Evolutionary conservation across 2,329 filamentous ascomycete species (phyloP), one percentile per base, ranked within the genome.

Genomic region (Colletotrichum tanaceti): DNA sequence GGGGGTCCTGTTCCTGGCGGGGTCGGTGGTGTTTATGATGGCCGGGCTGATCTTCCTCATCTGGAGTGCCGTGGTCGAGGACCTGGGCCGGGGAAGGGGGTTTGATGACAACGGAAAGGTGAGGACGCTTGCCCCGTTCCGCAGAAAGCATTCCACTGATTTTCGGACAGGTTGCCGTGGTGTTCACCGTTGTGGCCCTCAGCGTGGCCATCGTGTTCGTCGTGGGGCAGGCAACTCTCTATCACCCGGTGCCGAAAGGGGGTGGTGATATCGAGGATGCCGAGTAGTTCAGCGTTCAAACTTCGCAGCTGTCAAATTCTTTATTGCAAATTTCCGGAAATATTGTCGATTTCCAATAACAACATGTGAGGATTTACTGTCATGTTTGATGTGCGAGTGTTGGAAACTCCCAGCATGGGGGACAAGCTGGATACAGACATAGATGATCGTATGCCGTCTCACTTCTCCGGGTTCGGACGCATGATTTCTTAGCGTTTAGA

Each of bases 1-100:
- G 5, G 72, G 70, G 35, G 54, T 72, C 1, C 11, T 63, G 32
- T 65, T 74, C 32, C 70, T 74, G 18, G 60, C 72, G 2, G 68
- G 58, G 3, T 69, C 73, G 18, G 73, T 74, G 7, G 14, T 70
- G 3, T 71, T 70, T 59, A 67, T 74, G 72, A 63, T 74, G 9
- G 18, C 44, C 1, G 73, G 73, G 0, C 71, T 74, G 18, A 41
- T 63, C 2, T 61, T 74, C 18, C 66, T 74, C 7, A 72, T 74
- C 18, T 74, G 73, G 73, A 68, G 71, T 6, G 58, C 58, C 16
- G 58, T 60, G 4, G 22, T 41, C 5, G 58, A 60, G 35, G 58
- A 60, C 2, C 4, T 60, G 0, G 46, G 18, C 9, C 41, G 7
- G 24, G 58, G 58, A 20, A 28, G 41, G 13, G 58, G 58, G 0